Conservation (phyloP, 2,329 filamentous ascomycete species). For the Ascochyta pisi region DNA sequence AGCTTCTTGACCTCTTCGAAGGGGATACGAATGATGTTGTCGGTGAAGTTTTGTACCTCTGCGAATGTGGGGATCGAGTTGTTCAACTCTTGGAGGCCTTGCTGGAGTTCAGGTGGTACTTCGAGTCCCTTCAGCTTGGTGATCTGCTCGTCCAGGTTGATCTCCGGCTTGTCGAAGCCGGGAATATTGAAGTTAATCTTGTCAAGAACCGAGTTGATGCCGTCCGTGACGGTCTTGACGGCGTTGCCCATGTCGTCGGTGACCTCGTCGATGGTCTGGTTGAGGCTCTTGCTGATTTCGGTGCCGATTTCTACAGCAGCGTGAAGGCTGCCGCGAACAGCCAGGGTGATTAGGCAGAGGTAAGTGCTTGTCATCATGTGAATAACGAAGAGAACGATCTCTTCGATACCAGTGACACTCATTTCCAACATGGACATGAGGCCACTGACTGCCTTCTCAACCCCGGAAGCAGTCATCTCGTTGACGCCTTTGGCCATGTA, state of each 20-base stretch:
- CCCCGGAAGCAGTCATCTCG: conserved; percentile 77
- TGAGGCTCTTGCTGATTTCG: conserved; percentile 66
- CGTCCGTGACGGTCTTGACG: conserved; percentile 42
- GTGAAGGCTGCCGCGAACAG: conserved; percentile 79
- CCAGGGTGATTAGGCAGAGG: conserved; percentile 84
- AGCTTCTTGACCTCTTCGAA: conserved; percentile 80
- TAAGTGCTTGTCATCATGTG: conserved; percentile 91
- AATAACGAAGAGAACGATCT: conserved; percentile 89
- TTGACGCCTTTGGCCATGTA: conserved; percentile 92
- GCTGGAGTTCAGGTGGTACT: conserved; percentile 71
- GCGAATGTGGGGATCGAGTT: conserved; percentile 81
- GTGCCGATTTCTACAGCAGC: conserved; percentile 69
- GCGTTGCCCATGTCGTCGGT: conserved; percentile 57
- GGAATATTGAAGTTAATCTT: conserved; percentile 52
- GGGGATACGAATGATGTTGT: conserved; percentile 74
- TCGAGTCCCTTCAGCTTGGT: conserved; percentile 72
- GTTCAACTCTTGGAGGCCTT: conserved; percentile 75
- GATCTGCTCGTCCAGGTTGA: conserved; percentile 72
- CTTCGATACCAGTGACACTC: conserved; percentile 81
- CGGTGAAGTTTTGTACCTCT: conserved; percentile 82
- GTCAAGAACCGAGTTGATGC: conserved; percentile 49
- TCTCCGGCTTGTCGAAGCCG: conserved; percentile 56
- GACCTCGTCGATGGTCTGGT: conserved; percentile 66
- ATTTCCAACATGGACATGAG: conserved; percentile 81
- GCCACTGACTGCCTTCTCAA: conserved; percentile 80